phyloP scores from a whole-genome alignment of 306 rosid genomes.

The Begonia peltatifolia region DNA sequence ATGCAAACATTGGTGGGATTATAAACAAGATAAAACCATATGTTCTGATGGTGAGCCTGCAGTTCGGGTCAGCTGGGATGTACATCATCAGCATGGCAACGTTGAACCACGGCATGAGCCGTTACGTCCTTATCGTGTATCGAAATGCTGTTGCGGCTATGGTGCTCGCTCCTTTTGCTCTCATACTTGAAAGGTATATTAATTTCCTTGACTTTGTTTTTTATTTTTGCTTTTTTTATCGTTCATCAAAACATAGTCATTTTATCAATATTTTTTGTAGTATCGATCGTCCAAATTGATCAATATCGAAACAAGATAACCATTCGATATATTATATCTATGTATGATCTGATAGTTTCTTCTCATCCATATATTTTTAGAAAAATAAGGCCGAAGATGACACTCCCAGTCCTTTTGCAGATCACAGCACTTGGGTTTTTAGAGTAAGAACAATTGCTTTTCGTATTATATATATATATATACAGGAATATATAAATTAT shows the following conservation, averaged over 20 bases:
- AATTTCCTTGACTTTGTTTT: background rate
- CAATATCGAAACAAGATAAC: no score
- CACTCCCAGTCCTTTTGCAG: conserved; percentile 30
- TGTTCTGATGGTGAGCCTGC: conserved; percentile 36
- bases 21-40: conserved; percentile 36
- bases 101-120: conserved; percentile 47
- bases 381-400: conserved; percentile 64
- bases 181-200: conserved; percentile 42
- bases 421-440: conserved; percentile 47
- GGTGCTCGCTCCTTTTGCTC: conserved; percentile 46
- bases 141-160: conserved; percentile 48
- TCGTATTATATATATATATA: no score
- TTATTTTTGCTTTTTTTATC: background rate
- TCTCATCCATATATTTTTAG: conserved; percentile 7
- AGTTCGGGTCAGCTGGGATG: conserved; percentile 50
- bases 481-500: no score
- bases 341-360: no score
- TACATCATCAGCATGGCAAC: conserved; percentile 30
- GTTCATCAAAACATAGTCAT: no score
- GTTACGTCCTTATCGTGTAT: conserved; percentile 50
- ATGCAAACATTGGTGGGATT: background rate
- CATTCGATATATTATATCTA: no score
- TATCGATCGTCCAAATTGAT: no score
- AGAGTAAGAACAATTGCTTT: conserved; percentile 28
- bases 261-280: no score